phyloP scores from a whole-genome alignment of 176 grass and related monocot genomes.

The Lolium multiflorum region DNA sequence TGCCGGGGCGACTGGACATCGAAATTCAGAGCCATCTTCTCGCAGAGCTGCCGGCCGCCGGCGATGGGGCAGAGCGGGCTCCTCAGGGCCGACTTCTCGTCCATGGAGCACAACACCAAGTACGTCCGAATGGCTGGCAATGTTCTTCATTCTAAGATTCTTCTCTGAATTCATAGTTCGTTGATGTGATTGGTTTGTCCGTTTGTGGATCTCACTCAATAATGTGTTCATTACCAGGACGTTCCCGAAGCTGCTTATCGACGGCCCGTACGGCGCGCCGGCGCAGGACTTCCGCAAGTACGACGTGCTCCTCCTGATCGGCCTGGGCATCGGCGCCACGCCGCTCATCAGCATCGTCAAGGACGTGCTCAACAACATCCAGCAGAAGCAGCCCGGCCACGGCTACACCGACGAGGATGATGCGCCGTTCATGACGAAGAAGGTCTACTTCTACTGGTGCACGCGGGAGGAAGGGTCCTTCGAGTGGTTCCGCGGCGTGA shows the following conservation, averaged over 20 bases:
- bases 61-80: conserved; percentile 65
- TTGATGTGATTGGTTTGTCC: neutral
- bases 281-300: conserved; percentile 95
- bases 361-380: conserved; percentile 88
- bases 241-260: conserved; percentile 79
- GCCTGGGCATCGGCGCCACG: conserved; percentile 94
- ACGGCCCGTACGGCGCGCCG: conserved; percentile 93
- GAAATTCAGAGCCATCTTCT: conserved; percentile 65
- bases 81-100: conserved; percentile 65
- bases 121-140: neutral
- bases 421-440: conserved; percentile 63
- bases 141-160: neutral
- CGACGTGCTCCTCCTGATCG: conserved; percentile 96
- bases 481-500: conserved; percentile 96
- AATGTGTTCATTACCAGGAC: neutral
- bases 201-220: too few relatives aligned
- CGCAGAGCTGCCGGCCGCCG: conserved; percentile 75
- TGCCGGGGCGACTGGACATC: conserved; percentile 90
- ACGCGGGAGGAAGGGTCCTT: conserved; percentile 86
- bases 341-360: conserved; percentile 95
- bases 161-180: neutral
- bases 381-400: neutral
- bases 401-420: too few relatives aligned
- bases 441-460: conserved; percentile 97
- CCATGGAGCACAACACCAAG: conserved; percentile 47